phyloP scores from a whole-genome alignment of 2,329 filamentous ascomycete species.

The Exophiala aquamarina region DNA sequence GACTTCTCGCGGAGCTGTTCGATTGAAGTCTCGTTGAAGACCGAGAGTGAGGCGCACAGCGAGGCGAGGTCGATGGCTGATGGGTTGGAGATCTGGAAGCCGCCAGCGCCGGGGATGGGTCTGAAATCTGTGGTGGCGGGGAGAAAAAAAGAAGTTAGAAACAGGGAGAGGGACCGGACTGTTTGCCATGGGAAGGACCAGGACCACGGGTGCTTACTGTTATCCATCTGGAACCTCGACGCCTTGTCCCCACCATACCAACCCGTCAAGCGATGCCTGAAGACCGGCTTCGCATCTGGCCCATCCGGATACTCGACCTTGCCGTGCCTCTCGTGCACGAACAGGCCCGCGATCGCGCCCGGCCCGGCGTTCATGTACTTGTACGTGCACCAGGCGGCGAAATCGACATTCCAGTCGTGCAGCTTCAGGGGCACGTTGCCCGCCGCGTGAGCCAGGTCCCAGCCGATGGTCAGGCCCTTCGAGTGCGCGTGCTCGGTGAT shows the following conservation, averaged over 20 bases:
- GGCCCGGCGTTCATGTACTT: slow-evolving; percentile 91
- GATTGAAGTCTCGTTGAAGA: slow-evolving; percentile 73
- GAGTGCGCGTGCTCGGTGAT: slow-evolving; percentile 76
- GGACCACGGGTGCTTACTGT: too few species aligned
- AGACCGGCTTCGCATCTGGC: slow-evolving; percentile 37
- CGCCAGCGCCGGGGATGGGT: slow-evolving; percentile 73
- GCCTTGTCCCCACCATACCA: slow-evolving; percentile 86
- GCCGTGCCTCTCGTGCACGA: slow-evolving; percentile 75
- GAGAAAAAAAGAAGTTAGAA: slow-evolving; percentile 1
- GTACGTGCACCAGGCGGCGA: slow-evolving; percentile 91
- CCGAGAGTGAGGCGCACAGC: slow-evolving; percentile 69
- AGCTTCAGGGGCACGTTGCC: slow-evolving; percentile 78
- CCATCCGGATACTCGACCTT: slow-evolving; percentile 44
- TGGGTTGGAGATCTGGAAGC: slow-evolving; percentile 81
- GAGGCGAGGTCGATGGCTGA: slow-evolving; percentile 74
- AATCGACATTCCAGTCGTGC: slow-evolving; percentile 89
- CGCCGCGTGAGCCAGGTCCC: slow-evolving; percentile 84
- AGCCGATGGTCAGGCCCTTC: slow-evolving; percentile 72
- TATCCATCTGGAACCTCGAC: slow-evolving; percentile 80
- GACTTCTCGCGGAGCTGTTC: slow-evolving; percentile 68
- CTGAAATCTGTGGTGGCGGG: slow-evolving; percentile 58
- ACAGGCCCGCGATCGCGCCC: slow-evolving; percentile 75
- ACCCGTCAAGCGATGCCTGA: slow-evolving; percentile 68
- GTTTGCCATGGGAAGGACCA: too few species aligned
- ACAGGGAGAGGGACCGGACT: not conserved